Base-by-base conservation (phyloP, 441 rosid species). In the Manihot esculenta region DNA sequence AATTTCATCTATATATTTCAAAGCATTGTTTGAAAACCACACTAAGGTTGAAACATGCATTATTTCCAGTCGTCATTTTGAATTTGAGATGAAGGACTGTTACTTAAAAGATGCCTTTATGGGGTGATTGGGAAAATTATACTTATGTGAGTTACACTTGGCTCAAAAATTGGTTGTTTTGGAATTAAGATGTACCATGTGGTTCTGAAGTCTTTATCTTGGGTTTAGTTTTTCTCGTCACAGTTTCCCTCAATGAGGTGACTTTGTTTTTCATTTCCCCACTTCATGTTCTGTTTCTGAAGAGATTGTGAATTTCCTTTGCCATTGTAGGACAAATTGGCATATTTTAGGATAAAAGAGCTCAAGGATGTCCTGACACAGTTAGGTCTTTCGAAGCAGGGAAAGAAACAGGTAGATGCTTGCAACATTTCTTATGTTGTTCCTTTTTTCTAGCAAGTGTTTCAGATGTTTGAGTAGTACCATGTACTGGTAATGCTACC, bases 331-430 rank as follows among this genome's bases (percentile, higher is more conserved):
- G 94, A 89, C 12, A 91, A 93, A 53, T 81, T 95, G 84, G 84
- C 88, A 10, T 83, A 84, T 73, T 95, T 95, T 72, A 92, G 98
- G 72, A 86, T 95, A 74, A 95, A 95, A 82, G 99, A 95, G 87
- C 97, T 91, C 58, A 95, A 93, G 83, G 97, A 95, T 85, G 93
- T 90, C 69, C 88, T 95, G 18, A 83, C 93, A 69, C 90, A 84
- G 69, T 77, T 95, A 61, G 90, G 97, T 63, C 95, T 91, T 71
- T 88, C 99, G 73, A 95, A 95, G 84, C 99, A 95, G 78, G 99
- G 99, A 71, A 93, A 87, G 84, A 95, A 91, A 73, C 97, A 93
- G 96, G 99, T 92, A 62, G 74, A 20, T 73, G 45, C 54, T 45
- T 63, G 60, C 27, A 56, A 48, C 50, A 53, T 73, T 64, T 0